Evolutionary conservation across 768 basidiomycete species (phyloP), one percentile per base, ranked within the genome.

Genomic region (Boletales sp.): DNA sequence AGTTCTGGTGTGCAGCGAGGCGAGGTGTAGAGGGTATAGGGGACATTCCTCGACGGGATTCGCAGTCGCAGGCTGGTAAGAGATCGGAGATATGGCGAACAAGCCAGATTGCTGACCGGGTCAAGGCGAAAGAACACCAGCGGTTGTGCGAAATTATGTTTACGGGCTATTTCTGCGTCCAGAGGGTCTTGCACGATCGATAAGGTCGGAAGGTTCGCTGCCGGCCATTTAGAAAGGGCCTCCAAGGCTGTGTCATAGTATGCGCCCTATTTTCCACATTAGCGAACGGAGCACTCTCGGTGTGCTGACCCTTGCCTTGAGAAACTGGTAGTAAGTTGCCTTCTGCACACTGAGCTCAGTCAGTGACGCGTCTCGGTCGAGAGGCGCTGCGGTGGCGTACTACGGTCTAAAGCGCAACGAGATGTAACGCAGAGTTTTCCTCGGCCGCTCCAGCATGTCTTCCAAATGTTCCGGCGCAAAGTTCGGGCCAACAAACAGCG

Each of bases 391-490:
- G 2, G 21, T 14, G 13, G 69, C 86, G 70, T 63, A 89, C 86
- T 94, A 94, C 4, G 93, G 92, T 48, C 86, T 77, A 68, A 95
- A 94, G 52, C 86, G 71, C 46, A 95, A 62, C 5, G 81, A 77
- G 14, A 94, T 69, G 54, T 72, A 72, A 34, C 67, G 56, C 54
- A 95, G 57, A 0, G 55, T 59, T 12, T 65, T 59, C 46, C 78
- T 70, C 5, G 83, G 80, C 28, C 71, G 67, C 48, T 72, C 63
- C 51, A 86, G 74, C 32, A 93, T 73, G 44, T 86, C 84, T 54
- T 86, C 83, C 44, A 94, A 64, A 66, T 92, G 87, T 56, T 94
- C 90, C 2, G 92, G 92, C 0, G 82, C 65, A 63, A 92, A 92
- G 36, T 66, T 75, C 0, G 90, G 83, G 0, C 93, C 94, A 53